Evolutionary conservation across 768 basidiomycete genomes (phyloP), one percentile per base, ranked within the genome.

Genomic region (Russula brevipes): DNA sequence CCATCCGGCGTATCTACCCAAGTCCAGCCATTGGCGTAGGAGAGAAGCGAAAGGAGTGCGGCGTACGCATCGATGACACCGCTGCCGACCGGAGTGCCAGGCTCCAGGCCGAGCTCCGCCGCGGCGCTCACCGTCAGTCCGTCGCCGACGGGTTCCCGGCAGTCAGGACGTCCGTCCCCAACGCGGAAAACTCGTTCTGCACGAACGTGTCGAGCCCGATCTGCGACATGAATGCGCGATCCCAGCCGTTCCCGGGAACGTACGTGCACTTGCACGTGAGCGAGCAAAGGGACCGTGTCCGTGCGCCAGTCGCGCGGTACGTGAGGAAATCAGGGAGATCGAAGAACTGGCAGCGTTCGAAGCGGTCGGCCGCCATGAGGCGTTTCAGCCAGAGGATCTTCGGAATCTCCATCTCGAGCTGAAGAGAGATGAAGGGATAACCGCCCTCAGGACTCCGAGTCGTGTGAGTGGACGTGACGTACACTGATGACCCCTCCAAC

Each of bases 371-470:
- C 2, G 81, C 71, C 94, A 98, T 95, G 76, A 89, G 80, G 63
- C 85, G 87, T 74, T 95, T 98, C 47, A 98, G 81, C 97, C 97
- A 98, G 35, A 98, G 85, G 36, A 95, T 88, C 74, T 98, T 98
- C 0, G 96, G 96, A 49, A 98, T 85, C 75, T 98, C 96, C 97
- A 98, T 98, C 75, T 98, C 95, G 47, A 98, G 82, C 91, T 97
- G 10, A 16, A 19, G n/a, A 47, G 1, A 53, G 24, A 19, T 41
- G 19, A 19, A 42, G 50, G 33, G n/a, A 12, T 9, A 14, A 17
- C 8, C 54, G 11, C 57, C 41, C 19, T 38, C 45, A 36, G 12
- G 19, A n/a, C 19, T 24, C 24, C 24, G 24, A 24, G 24, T 24
- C 24, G 24, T 24, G 24, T 24, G 24, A 24, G 24, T 1, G 7